Base-by-base conservation (phyloP, 2,329 filamentous ascomycete genomes). In the Botrytis byssoidea region DNA sequence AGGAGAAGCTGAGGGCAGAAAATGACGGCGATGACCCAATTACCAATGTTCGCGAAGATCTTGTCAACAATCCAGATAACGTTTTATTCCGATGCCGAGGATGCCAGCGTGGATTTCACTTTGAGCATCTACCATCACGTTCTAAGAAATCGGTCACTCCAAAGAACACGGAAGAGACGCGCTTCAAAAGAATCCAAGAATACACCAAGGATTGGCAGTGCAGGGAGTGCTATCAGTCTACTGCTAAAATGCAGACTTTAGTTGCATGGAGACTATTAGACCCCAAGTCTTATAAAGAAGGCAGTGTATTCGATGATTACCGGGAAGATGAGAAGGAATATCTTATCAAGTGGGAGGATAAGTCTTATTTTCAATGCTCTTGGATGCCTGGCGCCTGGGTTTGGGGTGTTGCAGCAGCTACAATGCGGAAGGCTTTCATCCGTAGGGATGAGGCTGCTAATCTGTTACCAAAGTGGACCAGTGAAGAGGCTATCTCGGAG, bases 311-410 rank as follows among this genome's bases (percentile, higher is more conserved):
- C 66, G 83, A 89, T 42, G 83, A 88, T 71, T 83, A 93, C n/a
- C 82, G 83, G 18, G 92, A 96, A 79, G 92, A 94, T 72, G 86
- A 92, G n/a, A 95, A 95, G 77, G 94, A 98, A 77, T 99, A 98
- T 79, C 87, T 99, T 3, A 84, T 99, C 78, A 97, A 96, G 81
- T 98, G 95, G 93, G 90, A 92, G 63, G 85, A 86, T 0, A 86
- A 89, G 73, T 97, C 95, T 0, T 97, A 98, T 79, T 92, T 91
- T 76, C 91, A 93, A 76, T 93, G 93, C 71, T 86, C 86, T 10
- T 99, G 97, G 96, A 92, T 94, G 87, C 90, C 94, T 16, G 96
- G 95, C 20, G 87, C 92, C 25, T 99, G 96, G 96, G 88, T 97
- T 0, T 95, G 89, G 85, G 94, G 94, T 9, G 86, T 92, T 16